phyloP scores from a whole-genome alignment of 2,329 filamentous ascomycete species.

The Graphium sp. region DNA sequence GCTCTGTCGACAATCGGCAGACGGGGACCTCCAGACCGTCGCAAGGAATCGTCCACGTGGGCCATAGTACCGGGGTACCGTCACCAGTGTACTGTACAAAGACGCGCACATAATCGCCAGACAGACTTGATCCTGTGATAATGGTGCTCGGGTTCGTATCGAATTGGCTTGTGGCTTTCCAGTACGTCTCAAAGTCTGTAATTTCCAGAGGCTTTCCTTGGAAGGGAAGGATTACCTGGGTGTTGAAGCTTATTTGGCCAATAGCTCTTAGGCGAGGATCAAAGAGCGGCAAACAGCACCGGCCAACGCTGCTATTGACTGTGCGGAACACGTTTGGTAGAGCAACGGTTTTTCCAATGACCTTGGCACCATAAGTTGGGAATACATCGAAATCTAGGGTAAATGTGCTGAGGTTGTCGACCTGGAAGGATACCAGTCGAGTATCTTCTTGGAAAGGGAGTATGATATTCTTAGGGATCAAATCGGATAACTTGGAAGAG shows the following conservation, averaged over 20 bases:
- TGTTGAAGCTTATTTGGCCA: constrained; percentile 85
- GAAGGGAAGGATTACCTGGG: constrained; percentile 94
- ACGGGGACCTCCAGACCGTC: constrained; percentile 69
- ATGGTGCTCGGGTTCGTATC: constrained; percentile 74
- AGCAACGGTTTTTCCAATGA: constrained; percentile 90
- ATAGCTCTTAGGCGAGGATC: constrained; percentile 84
- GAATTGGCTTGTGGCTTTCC: constrained; percentile 92
- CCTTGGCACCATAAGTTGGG: constrained; percentile 90
- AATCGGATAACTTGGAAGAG: constrained; percentile 86
- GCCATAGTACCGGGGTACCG: constrained; percentile 73
- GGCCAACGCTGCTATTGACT: constrained; percentile 56
- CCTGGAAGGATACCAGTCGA: constrained; percentile 83
- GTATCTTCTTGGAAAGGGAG: constrained; percentile 94
- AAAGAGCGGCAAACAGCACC: constrained; percentile 76
- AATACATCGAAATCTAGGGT: constrained; percentile 95
- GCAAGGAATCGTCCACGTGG: constrained; percentile 63
- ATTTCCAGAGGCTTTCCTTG: constrained; percentile 85
- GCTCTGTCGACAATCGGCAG: constrained; percentile 56
- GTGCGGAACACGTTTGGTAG: constrained; percentile 74
- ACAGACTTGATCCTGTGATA: constrained; percentile 87
- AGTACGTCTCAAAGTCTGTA: constrained; percentile 96
- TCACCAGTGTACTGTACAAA: constrained; percentile 88
- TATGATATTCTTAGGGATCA: constrained; percentile 92
- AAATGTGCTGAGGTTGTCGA: constrained; percentile 85
- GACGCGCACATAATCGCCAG: constrained; percentile 84